These are phyloP conservation scores for Rehmannia glutinosa DNA, from an alignment of 257 asterid species.

Conservation along the genomic window DNA sequence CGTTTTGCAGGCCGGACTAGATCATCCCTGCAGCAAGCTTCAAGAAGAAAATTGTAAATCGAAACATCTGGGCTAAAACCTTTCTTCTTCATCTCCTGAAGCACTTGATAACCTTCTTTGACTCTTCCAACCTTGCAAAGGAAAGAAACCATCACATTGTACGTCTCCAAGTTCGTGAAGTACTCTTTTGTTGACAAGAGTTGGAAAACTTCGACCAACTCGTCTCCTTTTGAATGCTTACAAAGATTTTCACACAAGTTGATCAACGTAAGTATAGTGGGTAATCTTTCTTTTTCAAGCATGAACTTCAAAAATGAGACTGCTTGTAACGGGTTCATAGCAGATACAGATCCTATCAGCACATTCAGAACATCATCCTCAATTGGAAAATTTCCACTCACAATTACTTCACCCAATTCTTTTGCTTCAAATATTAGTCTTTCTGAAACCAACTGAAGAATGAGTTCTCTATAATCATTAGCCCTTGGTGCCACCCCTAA, in stretches of 20 bases:
- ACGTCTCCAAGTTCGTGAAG: constrained; percentile 47
- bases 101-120: constrained; percentile 61
- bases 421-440: constrained; percentile 60
- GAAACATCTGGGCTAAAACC: constrained; percentile 55
- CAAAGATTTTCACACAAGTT: constrained; percentile 66
- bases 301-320: constrained; percentile 63
- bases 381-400: constrained; percentile 70
- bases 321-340: constrained; percentile 48
- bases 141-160: constrained; percentile 62
- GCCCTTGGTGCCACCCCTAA: constrained; percentile 85
- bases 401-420: constrained; percentile 67
- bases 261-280: constrained; percentile 53
- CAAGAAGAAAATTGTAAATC: constrained; percentile 69
- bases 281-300: constrained; percentile 50
- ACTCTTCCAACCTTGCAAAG: constrained; percentile 67
- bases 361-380: constrained; percentile 75
- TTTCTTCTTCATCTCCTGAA: constrained; percentile 82
- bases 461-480: constrained; percentile 49
- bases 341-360: constrained; percentile 69
- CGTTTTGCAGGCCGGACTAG: constrained; percentile 81
- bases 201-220: constrained; percentile 53
- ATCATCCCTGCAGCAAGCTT: constrained; percentile 83
- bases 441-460: constrained; percentile 58
- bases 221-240: constrained; percentile 50
- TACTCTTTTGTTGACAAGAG: constrained; percentile 47